A percentile compares a stretch with the other conserved stretches of the same genome.
Conservation (phyloP, 2,329 filamentous ascomycete genomes). For the Fusarium agapanthi region DNA sequence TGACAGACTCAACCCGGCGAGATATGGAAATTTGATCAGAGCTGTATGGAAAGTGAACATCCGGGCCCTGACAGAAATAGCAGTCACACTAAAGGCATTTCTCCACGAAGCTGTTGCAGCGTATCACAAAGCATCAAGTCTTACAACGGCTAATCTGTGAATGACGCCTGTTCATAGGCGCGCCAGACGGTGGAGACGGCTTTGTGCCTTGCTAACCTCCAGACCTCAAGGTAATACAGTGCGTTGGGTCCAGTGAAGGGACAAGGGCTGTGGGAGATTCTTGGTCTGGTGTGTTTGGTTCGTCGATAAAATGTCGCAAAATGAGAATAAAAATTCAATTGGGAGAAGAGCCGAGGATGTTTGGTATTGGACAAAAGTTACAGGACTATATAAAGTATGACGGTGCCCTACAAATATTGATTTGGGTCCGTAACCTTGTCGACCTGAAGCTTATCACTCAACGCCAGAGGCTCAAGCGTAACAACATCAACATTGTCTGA, state of each 20-base stretch:
- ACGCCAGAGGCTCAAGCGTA: background rate
- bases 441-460: background rate
- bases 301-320: slow-evolving; percentile 34
- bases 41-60: slow-evolving; percentile 11
- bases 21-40: background rate
- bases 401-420: background rate
- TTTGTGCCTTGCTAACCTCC: slow-evolving; percentile 22
- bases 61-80: slow-evolving; percentile 1
- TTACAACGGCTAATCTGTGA: slow-evolving; percentile 22
- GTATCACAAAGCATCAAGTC: slow-evolving; percentile 1
- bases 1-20: slow-evolving; percentile 3
- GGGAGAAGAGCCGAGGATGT: slow-evolving; percentile 9
- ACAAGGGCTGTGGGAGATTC: slow-evolving; percentile 17
- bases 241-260: slow-evolving; percentile 18
- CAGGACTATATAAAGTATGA: slow-evolving; percentile 20
- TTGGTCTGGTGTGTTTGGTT: slow-evolving; percentile 17
- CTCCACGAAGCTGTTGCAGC: background rate
- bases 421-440: slow-evolving; percentile 4
- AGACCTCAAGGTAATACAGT: background rate
- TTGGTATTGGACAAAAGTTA: slow-evolving; percentile 3
- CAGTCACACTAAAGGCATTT: background rate
- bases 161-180: slow-evolving; percentile 22
- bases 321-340: slow-evolving; percentile 6
- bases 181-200: slow-evolving; percentile 26
- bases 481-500: background rate